Evolutionary conservation across 371 early-diverging fungal genomes (phyloP).

Genomic region (Nematocida ironsii): DNA sequence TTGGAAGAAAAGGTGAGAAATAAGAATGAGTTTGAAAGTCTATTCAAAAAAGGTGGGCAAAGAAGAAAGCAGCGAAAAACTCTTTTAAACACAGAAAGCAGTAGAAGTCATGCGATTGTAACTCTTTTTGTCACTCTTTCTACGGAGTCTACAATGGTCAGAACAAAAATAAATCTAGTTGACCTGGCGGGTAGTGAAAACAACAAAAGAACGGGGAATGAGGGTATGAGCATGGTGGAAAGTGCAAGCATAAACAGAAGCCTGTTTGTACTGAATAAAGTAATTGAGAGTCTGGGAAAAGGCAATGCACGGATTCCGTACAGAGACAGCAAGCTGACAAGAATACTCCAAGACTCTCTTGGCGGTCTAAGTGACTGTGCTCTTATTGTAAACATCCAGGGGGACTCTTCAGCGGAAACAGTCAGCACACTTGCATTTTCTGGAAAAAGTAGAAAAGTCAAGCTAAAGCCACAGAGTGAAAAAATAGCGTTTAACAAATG

Average conservation of each 20-base stretch:
- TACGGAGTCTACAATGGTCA: conserved; percentile 11
- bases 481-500: conserved; percentile 25
- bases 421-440: conserved; percentile 74
- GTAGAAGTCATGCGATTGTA: conserved; percentile 65
- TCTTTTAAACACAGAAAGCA: conserved; percentile 73
- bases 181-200: conserved; percentile 78
- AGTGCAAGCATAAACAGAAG: conserved; percentile 75
- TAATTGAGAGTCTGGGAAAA: conserved; percentile 74
- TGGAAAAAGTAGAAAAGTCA: conserved; percentile 72
- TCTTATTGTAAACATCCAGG: conserved; percentile 69
- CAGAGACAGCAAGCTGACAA: conserved; percentile 92
- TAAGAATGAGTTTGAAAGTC: conserved; percentile 71
- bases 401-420: conserved; percentile 70
- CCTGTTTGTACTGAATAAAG: conserved; percentile 75
- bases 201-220: conserved; percentile 75
- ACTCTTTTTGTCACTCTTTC: conserved; percentile 7
- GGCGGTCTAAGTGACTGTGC: conserved; percentile 91
- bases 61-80: conserved; percentile 74
- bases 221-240: conserved; percentile 73
- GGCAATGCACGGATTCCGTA: conserved; percentile 77
- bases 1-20: conserved; percentile 67
- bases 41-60: conserved; percentile 72
- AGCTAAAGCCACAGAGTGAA: conserved; percentile 15
- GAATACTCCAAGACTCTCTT: conserved; percentile 91
- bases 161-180: conserved; percentile 73